Conservation (phyloP, 176 grass and related monocot species). For the Carex pumila region DNA sequence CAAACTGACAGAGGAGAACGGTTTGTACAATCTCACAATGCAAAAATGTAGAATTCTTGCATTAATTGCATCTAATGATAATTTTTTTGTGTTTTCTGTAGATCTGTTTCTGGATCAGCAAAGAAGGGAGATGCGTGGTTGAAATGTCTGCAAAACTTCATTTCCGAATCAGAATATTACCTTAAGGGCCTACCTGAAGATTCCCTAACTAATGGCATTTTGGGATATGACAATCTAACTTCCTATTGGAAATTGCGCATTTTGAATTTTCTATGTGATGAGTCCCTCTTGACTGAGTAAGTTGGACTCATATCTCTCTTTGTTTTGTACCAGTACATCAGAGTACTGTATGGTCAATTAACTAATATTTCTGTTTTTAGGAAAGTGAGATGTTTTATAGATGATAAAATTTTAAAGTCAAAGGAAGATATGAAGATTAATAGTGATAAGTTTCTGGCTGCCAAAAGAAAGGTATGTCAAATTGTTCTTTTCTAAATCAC, state of each 20-base stretch:
- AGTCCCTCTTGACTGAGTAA: conserved; percentile 60
- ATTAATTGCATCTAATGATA: neutral
- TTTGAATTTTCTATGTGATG: conserved; percentile 80
- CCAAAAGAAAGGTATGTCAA: conserved; percentile 55
- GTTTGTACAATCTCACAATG: conserved; percentile 31
- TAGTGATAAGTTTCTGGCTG: conserved; percentile 39
- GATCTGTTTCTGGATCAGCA: conserved; percentile 36
- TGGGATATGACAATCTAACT: conserved; percentile 59
- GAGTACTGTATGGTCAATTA: conserved; percentile 21
- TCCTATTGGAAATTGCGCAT: conserved; percentile 50
- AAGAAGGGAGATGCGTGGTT: conserved; percentile 57
- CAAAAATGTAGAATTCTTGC: conserved; percentile 11
- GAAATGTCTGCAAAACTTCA: conserved; percentile 37
- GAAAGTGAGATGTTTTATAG: conserved; percentile 61
- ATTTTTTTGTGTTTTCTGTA: conserved; percentile 11
- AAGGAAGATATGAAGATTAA: conserved; percentile 42
- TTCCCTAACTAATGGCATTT: conserved; percentile 32
- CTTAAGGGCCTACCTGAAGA: conserved; percentile 36
- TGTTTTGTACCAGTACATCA: conserved; percentile 15
- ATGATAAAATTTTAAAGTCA: conserved; percentile 41
- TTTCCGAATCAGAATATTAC: conserved; percentile 34
- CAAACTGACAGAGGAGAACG: conserved; percentile 43
- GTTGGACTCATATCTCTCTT: conserved; percentile 11
- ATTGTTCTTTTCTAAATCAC: neutral
- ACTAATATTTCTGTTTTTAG: conserved; percentile 35